phyloP scores from a whole-genome alignment of 768 basidiomycete genomes.

The Suillus subluteus region DNA sequence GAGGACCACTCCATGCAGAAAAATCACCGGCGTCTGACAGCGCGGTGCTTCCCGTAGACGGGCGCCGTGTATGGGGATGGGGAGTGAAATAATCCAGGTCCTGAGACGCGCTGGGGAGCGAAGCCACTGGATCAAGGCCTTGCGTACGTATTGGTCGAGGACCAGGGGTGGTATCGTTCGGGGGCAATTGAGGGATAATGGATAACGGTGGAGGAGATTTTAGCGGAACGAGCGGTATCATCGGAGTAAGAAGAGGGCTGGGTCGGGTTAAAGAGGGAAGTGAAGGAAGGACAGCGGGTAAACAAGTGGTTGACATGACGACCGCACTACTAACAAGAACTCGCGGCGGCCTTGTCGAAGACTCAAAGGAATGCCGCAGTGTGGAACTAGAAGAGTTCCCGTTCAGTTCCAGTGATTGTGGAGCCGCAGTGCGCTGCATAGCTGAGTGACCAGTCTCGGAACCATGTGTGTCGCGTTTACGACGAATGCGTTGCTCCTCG shows the following conservation, averaged over 20 bases:
- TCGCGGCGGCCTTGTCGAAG: constrained; percentile 26
- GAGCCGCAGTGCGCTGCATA: constrained; percentile 27
- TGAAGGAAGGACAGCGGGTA: constrained; percentile 62
- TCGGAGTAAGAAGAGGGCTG: constrained; percentile 61
- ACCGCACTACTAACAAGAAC: constrained; percentile 46
- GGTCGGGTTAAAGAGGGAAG: constrained; percentile 46
- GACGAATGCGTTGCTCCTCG: constrained; percentile 60
- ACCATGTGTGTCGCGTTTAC: constrained; percentile 33
- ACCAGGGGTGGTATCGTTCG: constrained; percentile 34
- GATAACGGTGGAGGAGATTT: constrained; percentile 34
- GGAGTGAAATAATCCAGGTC: constrained; percentile 58
- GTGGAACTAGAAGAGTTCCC: constrained; percentile 20
- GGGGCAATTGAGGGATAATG: constrained; percentile 50
- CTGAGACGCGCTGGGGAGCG: constrained; percentile 27
- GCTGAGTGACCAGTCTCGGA: constrained; percentile 23
- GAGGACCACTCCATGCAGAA: constrained; percentile 42
- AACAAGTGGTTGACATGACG: constrained; percentile 64
- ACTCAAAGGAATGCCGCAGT: constrained; percentile 34
- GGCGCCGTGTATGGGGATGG: constrained; percentile 46
- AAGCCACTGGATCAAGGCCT: constrained; percentile 43
- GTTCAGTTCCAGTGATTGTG: constrained; percentile 30
- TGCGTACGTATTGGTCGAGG: constrained; percentile 45
- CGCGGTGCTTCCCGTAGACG: constrained; percentile 44
- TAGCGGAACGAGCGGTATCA: constrained; percentile 51
- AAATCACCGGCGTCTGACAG: constrained; percentile 53